Evolutionary conservation across 106 monocot species (phyloP), one percentile per base, ranked within the genome.

Genomic region (Allium fistulosum): DNA sequence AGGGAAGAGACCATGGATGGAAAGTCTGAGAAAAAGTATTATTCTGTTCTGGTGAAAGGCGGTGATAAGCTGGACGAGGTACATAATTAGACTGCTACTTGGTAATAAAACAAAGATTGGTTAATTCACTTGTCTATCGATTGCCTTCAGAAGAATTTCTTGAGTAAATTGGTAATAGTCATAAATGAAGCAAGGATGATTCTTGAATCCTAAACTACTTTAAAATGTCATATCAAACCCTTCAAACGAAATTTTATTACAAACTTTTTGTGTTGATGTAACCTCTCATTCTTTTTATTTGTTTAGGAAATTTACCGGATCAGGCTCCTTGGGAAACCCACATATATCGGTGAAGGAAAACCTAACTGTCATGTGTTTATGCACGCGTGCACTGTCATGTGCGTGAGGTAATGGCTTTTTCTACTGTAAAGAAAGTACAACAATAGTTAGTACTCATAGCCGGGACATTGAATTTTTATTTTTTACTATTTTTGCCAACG

Each of bases 31-130:
- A 92, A 89, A 46, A 51, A 69, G 13, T 97, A 89, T 77, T 97
- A 97, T 77, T 97, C 96, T 62, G 96, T 97, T 77, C 96, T 97
- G 80, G 78, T 97, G 22, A 97, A 97, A 81, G 96, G 92, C 51
- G 87, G 78, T 72, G 92, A 92, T 49, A 97, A 89, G 72, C 76
- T 77, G 61, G 96, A 92, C 79, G 92, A 97, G 96, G 96, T 97
- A 92, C 28, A 18, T 16, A 18, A 17, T 17, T 61, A 11, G 3
- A 57, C 70, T 11, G 22, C 22, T 22, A 22, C 22, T 22, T 22
- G 22, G 22, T 22, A 22, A 22, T 22, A 22, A 22, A 22, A 22
- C 22, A 22, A 22, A 22, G 0, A 22, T 66, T 4, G 57, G n/a
- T 53, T 70, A 17, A 62, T 62, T 28, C 62, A 62, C 1, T 11